Base-by-base conservation (phyloP, 2,329 filamentous ascomycete genomes). In the Colletotrichum euphorbiae region DNA sequence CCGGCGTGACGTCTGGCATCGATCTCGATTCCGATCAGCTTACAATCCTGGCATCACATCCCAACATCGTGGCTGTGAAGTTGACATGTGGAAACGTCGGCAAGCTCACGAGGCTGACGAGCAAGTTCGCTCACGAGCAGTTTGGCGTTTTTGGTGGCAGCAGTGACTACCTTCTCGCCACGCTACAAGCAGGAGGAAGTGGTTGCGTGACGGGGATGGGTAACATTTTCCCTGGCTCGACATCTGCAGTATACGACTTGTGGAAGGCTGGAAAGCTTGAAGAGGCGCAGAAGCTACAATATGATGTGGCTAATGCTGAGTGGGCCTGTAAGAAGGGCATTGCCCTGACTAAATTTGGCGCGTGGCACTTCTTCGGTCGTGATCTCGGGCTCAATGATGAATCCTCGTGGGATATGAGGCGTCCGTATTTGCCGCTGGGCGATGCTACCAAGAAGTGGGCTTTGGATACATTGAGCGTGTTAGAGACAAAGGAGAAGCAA, bases 11-110 rank as follows among this genome's bases (percentile, higher is more conserved):
- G 1, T 69, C 72, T 0, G 72, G 73, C 3, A 70, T 74, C 15
- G 73, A 73, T 33, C 67, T 74, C 21, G 70, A 72, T 61, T 74
- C 73, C 1, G 73, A 73, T 8, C 59, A 69, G 12, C 57, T 73
- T 6, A 52, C 67, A 28, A 46, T 63, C 31, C 77, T 89, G 33
- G 82, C 90, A 33, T 86, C 87, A 3, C 80, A 84, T 56, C 88
- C 86, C 33, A 89, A 90, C 75, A 90, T 88, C 84, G 83, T 84
- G 7, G 86, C 86, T 40, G 90, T 89, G 59, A 84, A 89, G 72
- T 63, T 74, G 33, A 74, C 71, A 6, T 74, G 86, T 84, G 60
- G 88, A 85, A 36, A 85, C 89, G 73, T 85, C 85, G 62, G 87
- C 83, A 64, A 89, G 86, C 65, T 90, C 88, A 79, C 82, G 82